Evolutionary conservation across 2,329 filamentous ascomycete species (phyloP), one percentile per base, ranked within the genome.

Genomic region (Hymenoscyphus linearis): DNA sequence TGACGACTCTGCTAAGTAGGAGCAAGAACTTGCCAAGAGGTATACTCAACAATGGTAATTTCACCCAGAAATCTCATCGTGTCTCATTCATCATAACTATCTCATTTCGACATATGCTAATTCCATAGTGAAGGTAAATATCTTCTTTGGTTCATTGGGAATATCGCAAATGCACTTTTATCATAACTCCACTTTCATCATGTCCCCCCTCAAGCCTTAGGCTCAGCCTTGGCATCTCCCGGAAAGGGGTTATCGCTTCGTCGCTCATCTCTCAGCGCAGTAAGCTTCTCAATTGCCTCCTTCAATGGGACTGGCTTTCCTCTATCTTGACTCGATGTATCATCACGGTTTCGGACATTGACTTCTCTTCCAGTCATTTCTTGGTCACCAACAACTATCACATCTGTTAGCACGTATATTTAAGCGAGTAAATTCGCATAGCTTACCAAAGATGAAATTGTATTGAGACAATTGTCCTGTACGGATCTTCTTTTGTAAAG

Each of bases 401-500:
- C 1, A 58, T n/a, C 1, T 12, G 22, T 66, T 70, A 67, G 52
- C 37, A 59, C 14, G 13, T 31, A 44, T 14, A 35, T 25, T 3
- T 2, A 57, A 25, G 7, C 9, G 25, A 34, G 31, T 6, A 26
- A 14, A 56, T 1, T 22, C 5, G 37, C 14, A 54, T 27, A n/a
- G 69, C 80, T 74, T 76, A 86, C 84, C 83, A 70, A 93, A 89
- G 69, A 92, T 89, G 75, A 89, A 92, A 79, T 93, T 93, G 79
- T 93, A 93, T 76, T 92, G 87, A 58, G 87, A 81, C 69, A 93
- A 75, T 76, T 95, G 90, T 14, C 86, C 90, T 60, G 84, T 92
- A 68, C 90, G 87, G 68, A 95, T 91, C 85, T 95, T 95, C 84
- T 95, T 93, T 75, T 91, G 87, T 77, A 95, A 85, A 6, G 90